These are phyloP conservation scores for Phylloporus sp. DNA, from an alignment of 768 basidiomycete species.

Conservation along the genomic window DNA sequence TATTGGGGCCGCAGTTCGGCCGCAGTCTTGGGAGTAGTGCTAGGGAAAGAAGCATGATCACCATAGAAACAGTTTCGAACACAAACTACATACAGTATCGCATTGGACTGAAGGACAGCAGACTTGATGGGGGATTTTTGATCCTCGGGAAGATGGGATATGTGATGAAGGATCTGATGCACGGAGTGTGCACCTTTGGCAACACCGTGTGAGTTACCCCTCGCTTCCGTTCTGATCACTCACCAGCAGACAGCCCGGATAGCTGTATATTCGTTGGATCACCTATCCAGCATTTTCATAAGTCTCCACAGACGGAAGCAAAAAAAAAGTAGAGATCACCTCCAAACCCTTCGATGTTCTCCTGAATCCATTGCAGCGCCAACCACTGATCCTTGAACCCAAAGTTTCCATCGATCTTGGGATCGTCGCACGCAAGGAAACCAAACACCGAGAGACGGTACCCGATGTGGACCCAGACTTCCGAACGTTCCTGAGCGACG, in stretches of 20 bases:
- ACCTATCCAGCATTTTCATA: conserved; percentile 35
- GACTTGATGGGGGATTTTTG: conserved; percentile 58
- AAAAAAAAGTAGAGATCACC: too few species aligned
- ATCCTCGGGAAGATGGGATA: conserved; percentile 53
- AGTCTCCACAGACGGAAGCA: too few species aligned
- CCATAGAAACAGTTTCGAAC: neutral
- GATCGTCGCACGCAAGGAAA: conserved; percentile 62
- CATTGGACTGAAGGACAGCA: conserved; percentile 68
- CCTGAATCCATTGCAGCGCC: conserved; percentile 62
- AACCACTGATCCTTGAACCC: conserved; percentile 83
- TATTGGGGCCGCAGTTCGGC: conserved; percentile 57
- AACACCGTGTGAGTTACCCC: conserved; percentile 53
- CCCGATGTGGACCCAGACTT: conserved; percentile 72
- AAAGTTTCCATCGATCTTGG: conserved; percentile 61
- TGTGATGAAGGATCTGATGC: conserved; percentile 68
- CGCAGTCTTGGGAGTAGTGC: conserved; percentile 54
- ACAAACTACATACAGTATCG: conserved; percentile 48
- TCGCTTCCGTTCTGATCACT: conserved; percentile 9
- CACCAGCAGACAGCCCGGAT: conserved; percentile 69
- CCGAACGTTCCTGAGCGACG: conserved; percentile 53
- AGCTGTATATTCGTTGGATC: conserved; percentile 57
- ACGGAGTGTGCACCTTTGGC: conserved; percentile 70
- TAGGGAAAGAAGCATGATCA: too few species aligned
- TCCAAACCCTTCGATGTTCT: conserved; percentile 67
- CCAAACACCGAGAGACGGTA: conserved; percentile 73